phyloP scores from a whole-genome alignment of 805 yeast genomes.

The Kodamaea sagamina region DNA sequence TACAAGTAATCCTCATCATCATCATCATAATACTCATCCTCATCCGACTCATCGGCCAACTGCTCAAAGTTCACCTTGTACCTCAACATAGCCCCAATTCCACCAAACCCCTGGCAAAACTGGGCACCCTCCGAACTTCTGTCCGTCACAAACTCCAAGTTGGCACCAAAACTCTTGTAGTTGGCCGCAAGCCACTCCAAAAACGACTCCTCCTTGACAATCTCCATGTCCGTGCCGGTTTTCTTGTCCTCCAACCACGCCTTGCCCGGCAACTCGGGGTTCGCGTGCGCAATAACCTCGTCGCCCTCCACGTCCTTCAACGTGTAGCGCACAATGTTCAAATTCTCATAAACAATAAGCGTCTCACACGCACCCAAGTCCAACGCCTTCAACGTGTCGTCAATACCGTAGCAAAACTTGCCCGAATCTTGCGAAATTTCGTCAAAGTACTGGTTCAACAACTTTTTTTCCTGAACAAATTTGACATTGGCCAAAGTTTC shows the following conservation, averaged over 20 bases:
- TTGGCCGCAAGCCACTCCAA: slow-evolving; percentile 98
- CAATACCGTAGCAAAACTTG: slow-evolving; percentile 95
- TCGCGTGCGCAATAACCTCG: slow-evolving; percentile 69
- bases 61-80: slow-evolving; percentile 97
- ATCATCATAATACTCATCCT: slow-evolving; percentile 78
- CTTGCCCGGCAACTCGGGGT: slow-evolving; percentile 74
- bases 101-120: slow-evolving; percentile 98
- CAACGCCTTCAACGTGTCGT: slow-evolving; percentile 92
- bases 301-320: slow-evolving; percentile 81
- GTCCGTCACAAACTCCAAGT: slow-evolving; percentile 94
- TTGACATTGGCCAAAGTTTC: slow-evolving; percentile 96
- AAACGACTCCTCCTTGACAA: slow-evolving; percentile 78
- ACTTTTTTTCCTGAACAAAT: slow-evolving; percentile 97
- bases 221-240: slow-evolving; percentile 91
- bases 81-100: slow-evolving; percentile 94
- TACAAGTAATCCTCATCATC: slow-evolving; percentile 46
- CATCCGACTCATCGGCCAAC: slow-evolving; percentile 84
- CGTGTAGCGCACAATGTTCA: slow-evolving; percentile 80
- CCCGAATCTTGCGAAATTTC: slow-evolving; percentile 98
- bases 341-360: slow-evolving; percentile 88
- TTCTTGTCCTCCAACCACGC: slow-evolving; percentile 75
- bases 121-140: slow-evolving; percentile 98
- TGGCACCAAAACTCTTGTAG: slow-evolving; percentile 92
- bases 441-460: slow-evolving; percentile 88
- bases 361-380: slow-evolving; percentile 96